phyloP scores from a whole-genome alignment of 108 stramenopile genomes.

The Cyclotella baltica region DNA sequence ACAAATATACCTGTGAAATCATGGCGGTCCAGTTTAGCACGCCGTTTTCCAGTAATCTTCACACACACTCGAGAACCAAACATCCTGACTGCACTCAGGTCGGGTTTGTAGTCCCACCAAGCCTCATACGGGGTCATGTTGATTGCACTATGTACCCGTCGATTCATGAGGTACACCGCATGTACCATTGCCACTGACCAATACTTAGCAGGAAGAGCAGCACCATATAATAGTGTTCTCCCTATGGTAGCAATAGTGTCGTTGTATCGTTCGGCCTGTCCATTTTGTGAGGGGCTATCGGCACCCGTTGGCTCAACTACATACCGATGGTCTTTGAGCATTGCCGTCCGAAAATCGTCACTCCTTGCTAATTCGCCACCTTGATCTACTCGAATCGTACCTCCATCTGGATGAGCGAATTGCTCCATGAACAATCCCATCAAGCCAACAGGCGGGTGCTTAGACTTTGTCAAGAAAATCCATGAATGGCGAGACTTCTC shows the following conservation, averaged over 20 bases:
- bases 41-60: background rate
- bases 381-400: constrained; percentile 8
- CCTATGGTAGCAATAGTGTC: background rate
- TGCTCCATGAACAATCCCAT: background rate
- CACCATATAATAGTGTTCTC: background rate
- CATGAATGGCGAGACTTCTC: background rate
- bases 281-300: too few species aligned
- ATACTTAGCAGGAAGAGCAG: background rate
- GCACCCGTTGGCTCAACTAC: background rate
- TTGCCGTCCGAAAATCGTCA: background rate
- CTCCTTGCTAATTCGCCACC: constrained; percentile 10
- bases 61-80: constrained; percentile 2
- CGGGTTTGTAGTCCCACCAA: too few species aligned
- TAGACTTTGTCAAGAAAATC: too few species aligned
- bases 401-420: background rate
- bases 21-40: too few species aligned
- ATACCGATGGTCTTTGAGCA: background rate
- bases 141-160: too few species aligned
- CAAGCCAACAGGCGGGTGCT: constrained; percentile 13
- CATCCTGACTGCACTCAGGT: background rate
- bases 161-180: constrained; percentile 2
- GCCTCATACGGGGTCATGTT: too few species aligned
- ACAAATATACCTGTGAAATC: too few species aligned
- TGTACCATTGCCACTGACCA: background rate
- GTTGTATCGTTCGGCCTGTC: too few species aligned